phyloP scores from a whole-genome alignment of 495 filamentous ascomycete species.

The Neurospora pannonica region DNA sequence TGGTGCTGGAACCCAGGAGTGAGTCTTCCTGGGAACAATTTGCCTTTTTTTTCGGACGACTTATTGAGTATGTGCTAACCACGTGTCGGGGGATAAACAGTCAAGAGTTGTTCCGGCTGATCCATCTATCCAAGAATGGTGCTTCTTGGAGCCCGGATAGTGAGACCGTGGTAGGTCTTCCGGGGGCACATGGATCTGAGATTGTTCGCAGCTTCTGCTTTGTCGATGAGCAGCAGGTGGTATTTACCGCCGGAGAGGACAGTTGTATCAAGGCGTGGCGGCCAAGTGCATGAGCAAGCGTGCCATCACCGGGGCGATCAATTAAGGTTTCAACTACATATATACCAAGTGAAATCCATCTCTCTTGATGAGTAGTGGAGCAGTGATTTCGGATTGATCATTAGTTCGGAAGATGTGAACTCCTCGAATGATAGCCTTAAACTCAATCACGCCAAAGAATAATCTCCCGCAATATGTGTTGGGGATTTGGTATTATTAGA shows the following conservation, averaged over 20 bases:
- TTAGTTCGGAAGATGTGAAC: neutral
- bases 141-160: conserved; percentile 52
- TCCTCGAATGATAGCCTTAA: neutral
- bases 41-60: neutral
- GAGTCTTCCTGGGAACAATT: conserved; percentile 12
- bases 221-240: conserved; percentile 57
- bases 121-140: conserved; percentile 49
- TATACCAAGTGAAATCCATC: neutral
- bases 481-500: conserved; percentile 8
- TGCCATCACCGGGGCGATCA: neutral
- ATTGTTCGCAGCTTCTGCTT: conserved; percentile 72
- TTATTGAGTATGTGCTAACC: neutral
- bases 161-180: conserved; percentile 53
- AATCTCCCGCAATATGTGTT: neutral
- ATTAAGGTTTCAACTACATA: neutral
- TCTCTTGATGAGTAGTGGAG: neutral
- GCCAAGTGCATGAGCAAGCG: conserved; percentile 14
- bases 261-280: conserved; percentile 61
- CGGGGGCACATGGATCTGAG: conserved; percentile 74
- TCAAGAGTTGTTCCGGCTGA: conserved; percentile 54
- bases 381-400: neutral
- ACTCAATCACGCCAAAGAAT: neutral
- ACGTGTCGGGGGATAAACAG: conserved; percentile 25
- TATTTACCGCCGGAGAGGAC: conserved; percentile 75
- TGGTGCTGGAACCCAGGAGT: conserved; percentile 53